phyloP scores from a whole-genome alignment of 208 protist genomes.

The Trypanosoma caninum region DNA sequence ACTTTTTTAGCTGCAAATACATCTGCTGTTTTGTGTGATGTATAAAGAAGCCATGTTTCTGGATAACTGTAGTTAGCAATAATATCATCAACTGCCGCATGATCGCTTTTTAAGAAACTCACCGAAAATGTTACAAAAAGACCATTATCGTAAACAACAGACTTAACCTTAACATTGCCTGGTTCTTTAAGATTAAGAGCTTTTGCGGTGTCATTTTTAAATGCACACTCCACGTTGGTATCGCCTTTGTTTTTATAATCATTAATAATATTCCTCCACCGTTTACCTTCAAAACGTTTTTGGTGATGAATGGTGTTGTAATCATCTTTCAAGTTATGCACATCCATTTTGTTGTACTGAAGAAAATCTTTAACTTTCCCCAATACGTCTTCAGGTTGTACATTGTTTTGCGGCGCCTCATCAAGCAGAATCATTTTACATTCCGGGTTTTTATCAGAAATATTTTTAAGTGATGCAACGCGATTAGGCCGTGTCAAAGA shows the following conservation, averaged over 20 bases:
- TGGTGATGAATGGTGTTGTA: constrained; percentile 31
- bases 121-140: constrained; percentile 49
- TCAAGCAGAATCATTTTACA: too few species aligned
- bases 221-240: constrained; percentile 45
- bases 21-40: constrained; percentile 32
- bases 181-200: constrained; percentile 26
- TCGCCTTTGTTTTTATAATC: constrained; percentile 28
- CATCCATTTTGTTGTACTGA: constrained; percentile 42
- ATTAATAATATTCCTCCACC: constrained; percentile 39
- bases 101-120: constrained; percentile 18
- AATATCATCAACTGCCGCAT: constrained; percentile 39
- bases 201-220: constrained; percentile 44
- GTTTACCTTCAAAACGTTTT: constrained; percentile 50
- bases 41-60: constrained; percentile 48
- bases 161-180: constrained; percentile 32
- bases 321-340: constrained; percentile 57
- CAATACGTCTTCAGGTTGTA: constrained; percentile 29
- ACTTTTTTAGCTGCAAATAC: constrained; percentile 34
- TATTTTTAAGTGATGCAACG: too few species aligned
- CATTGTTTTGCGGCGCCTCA: constrained; percentile 48
- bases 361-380: constrained; percentile 33
- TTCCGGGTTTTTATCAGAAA: too few species aligned
- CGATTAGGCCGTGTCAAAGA: too few species aligned
- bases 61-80: constrained; percentile 48
- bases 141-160: constrained; percentile 33